A percentile compares a stretch with the other conserved stretches of the same genome.
Conservation (phyloP, 352 stramenopile genomes). For the Phytophthora nicotianae region DNA sequence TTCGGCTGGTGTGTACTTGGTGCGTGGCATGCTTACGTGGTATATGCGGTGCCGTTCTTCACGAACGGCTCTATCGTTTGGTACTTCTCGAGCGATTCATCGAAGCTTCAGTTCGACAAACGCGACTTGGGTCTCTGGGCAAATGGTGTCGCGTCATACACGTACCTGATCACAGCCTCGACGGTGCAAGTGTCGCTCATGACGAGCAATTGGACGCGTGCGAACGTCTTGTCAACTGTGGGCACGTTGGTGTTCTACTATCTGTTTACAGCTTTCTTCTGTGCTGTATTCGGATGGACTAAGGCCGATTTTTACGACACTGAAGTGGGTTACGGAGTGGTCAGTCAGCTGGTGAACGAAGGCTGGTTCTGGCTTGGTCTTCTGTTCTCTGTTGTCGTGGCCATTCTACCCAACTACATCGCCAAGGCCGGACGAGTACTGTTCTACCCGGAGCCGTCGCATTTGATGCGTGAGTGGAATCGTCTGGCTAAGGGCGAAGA, state of each 20-base stretch:
- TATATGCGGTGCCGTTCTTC: constrained; percentile 86
- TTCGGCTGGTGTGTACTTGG: constrained; percentile 86
- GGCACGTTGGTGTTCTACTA: constrained; percentile 89
- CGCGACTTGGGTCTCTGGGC: constrained; percentile 83
- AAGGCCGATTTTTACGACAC: constrained; percentile 83
- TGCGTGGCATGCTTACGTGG: constrained; percentile 89
- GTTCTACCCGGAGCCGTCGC: constrained; percentile 89
- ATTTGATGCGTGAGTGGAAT: constrained; percentile 92
- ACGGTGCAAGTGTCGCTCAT: constrained; percentile 86
- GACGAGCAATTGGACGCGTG: constrained; percentile 89
- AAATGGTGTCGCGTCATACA: constrained; percentile 81
- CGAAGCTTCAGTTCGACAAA: constrained; percentile 66
- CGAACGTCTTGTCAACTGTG: constrained; percentile 75
- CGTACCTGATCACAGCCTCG: constrained; percentile 86
- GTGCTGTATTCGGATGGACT: constrained; percentile 74
- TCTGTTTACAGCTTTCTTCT: constrained; percentile 87
- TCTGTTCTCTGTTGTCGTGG: constrained; percentile 54
- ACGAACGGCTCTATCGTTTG: constrained; percentile 83
- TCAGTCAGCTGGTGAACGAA: constrained; percentile 61
- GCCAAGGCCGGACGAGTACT: constrained; percentile 83
- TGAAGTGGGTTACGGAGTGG: constrained; percentile 67
- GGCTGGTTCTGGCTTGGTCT: constrained; percentile 90
- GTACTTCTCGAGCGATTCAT: constrained; percentile 71
- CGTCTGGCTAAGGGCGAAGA: constrained; percentile 82
- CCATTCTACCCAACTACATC: constrained; percentile 88